Percentiles rank a stretch among this genome's conserved stretches.
Conservation (phyloP, 1,284 basidiomycete species). For the Puccinia novopanici region DNA sequence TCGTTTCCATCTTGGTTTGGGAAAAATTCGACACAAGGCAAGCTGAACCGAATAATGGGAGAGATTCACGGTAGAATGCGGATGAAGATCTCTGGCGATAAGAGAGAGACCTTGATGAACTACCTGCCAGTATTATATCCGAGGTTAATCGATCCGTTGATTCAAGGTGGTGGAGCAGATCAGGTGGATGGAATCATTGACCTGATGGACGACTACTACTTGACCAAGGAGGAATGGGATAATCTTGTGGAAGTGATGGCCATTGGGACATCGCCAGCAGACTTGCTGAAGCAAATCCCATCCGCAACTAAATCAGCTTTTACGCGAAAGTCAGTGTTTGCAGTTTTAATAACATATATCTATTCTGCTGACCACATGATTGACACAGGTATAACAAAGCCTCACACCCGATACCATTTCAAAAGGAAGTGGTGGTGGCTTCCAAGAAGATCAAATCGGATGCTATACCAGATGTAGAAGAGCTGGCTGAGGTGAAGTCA, state of each 20-base stretch:
- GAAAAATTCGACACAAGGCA: slow-evolving; percentile 89
- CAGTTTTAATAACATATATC: no score
- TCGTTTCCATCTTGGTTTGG: slow-evolving; percentile 89
- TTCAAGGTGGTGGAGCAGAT: slow-evolving; percentile 66
- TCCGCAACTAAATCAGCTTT: slow-evolving; percentile 78
- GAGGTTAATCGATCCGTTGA: slow-evolving; percentile 75
- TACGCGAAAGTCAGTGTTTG: slow-evolving; percentile 71
- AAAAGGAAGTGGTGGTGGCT: slow-evolving; percentile 13
- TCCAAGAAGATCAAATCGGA: slow-evolving; percentile 57
- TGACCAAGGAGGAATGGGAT: slow-evolving; percentile 94
- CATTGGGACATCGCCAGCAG: slow-evolving; percentile 59
- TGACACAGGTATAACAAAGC: slow-evolving; percentile 61
- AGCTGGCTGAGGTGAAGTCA: slow-evolving; percentile 68
- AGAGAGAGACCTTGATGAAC: slow-evolving; percentile 81
- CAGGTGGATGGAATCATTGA: slow-evolving; percentile 75
- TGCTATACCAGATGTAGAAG: slow-evolving; percentile 82
- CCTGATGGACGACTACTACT: slow-evolving; percentile 89
- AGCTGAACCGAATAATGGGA: slow-evolving; percentile 75
- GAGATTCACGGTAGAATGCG: slow-evolving; percentile 96
- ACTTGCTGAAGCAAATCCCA: slow-evolving; percentile 79
- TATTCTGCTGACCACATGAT: neutral
- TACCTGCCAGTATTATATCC: slow-evolving; percentile 85
- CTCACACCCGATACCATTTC: slow-evolving; percentile 47
- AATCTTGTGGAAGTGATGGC: slow-evolving; percentile 76
- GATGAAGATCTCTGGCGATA: slow-evolving; percentile 83